A percentile compares a stretch with the other conserved stretches of the same genome.
phyloP scores from a whole-genome alignment of 2,329 filamentous ascomycete genomes.

The Colletotrichum godetiae region DNA sequence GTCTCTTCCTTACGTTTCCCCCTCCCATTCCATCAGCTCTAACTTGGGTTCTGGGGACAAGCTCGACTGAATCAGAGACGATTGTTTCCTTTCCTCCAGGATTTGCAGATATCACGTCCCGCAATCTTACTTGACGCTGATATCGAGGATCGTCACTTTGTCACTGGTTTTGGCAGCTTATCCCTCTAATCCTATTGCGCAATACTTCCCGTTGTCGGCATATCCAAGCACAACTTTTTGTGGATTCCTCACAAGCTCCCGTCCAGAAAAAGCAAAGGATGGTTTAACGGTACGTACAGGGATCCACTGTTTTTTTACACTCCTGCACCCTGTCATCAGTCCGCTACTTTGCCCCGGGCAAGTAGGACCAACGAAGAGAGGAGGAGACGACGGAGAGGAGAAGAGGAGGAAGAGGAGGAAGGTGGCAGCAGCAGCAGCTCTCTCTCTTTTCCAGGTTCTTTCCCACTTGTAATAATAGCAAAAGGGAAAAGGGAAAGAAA shows the following conservation, averaged over 20 bases:
- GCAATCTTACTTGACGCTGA: constrained; percentile 8
- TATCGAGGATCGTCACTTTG: constrained; percentile 15
- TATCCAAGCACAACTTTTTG: constrained; percentile 31
- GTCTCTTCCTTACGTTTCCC: neutral
- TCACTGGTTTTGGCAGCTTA: constrained; percentile 17
- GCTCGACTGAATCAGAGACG: neutral
- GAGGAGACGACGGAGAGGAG: constrained; percentile 1
- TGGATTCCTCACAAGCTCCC: constrained; percentile 25
- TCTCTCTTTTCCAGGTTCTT: neutral
- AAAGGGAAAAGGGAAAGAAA: neutral
- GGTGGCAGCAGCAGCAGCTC: neutral
- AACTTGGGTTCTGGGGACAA: neutral
- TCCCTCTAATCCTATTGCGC: constrained; percentile 11
- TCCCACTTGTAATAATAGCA: neutral
- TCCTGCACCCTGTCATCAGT: neutral
- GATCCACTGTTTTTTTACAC: neutral
- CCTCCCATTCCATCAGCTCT: neutral
- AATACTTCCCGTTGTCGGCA: constrained; percentile 31
- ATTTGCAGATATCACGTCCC: constrained; percentile 3
- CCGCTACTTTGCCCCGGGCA: neutral
- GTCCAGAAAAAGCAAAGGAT: constrained; percentile 19
- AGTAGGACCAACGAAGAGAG: constrained; percentile 5
- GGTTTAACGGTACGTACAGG: constrained; percentile 9
- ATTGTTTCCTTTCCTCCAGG: neutral
- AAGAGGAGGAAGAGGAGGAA: neutral